Base-by-base conservation (phyloP, 2,329 filamentous ascomycete genomes). In the Tolypocladium album region DNA sequence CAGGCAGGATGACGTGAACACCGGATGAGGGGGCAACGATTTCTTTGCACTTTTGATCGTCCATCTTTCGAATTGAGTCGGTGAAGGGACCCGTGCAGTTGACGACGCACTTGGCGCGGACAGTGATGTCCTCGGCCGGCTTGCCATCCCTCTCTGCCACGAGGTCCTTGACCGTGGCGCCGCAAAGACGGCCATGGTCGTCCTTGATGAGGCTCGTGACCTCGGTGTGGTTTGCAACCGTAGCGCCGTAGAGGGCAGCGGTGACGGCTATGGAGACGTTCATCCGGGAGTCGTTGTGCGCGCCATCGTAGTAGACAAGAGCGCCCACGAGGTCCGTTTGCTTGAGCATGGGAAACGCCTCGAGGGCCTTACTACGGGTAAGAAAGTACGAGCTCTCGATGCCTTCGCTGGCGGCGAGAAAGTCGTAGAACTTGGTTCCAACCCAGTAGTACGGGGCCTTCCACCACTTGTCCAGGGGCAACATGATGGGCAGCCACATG, bases 211-310 rank as follows among this genome's bases (percentile, higher is more conserved):
- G 79, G 50, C 82, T 78, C 7, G 87, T 92, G 59, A 95, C 89
- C 72, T 94, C 89, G 68, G 91, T 78, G 74, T 96, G 89, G 74
- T 93, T 95, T 61, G 91, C 84, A 45, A 94, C 83, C 4, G 89
- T 95, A 59, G 86, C 85, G 39, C 90, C 90, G 70, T 94, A 95
- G 52, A 95, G 77, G n/a, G 90, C 89, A 60, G 90, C 90, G 22
- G 91, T 95, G 85, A 93, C 90, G 24, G 89, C 90, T 60, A 95
- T 80, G 11, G 89, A 92, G 36, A 94, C 88, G 70, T 95, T 95
- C 90, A 96, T 95, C 57, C 91, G 85, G 24, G 90, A 94, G 73
- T 96, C 91, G 70, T 96, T 96, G 76, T 96, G 91, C 38, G 89
- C 90, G 67, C 91, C 91, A 76, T 96, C 90, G 71, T 95, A 95